phyloP scores from a whole-genome alignment of 2,329 filamentous ascomycete species.

The Diplodia seriata region DNA sequence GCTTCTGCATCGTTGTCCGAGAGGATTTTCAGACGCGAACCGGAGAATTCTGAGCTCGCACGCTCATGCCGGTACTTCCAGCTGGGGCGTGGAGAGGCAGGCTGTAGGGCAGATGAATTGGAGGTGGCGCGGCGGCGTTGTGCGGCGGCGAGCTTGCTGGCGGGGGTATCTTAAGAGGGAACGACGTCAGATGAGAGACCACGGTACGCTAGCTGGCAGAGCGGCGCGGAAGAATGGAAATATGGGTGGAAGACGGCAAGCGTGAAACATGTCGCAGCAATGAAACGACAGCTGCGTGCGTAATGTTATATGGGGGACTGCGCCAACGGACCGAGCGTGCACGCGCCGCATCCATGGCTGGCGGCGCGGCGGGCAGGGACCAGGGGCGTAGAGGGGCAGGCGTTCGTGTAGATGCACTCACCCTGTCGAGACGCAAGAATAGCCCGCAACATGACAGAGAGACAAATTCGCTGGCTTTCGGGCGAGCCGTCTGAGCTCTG shows the following conservation, averaged over 20 bases:
- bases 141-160: slow-evolving; percentile 42
- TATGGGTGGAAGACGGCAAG: slow-evolving; percentile 23
- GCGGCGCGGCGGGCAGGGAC: slow-evolving; percentile 18
- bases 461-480: slow-evolving; percentile 75
- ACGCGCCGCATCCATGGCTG: slow-evolving; percentile 20
- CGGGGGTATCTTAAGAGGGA: slow-evolving; percentile 27
- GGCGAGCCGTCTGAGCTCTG: slow-evolving; percentile 74
- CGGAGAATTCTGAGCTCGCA: slow-evolving; percentile 56
- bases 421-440: slow-evolving; percentile 73
- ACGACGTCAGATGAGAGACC: slow-evolving; percentile 26
- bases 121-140: slow-evolving; percentile 54
- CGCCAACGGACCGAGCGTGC: slow-evolving; percentile 29
- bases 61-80: slow-evolving; percentile 53
- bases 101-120: slow-evolving; percentile 53
- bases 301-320: slow-evolving; percentile 31
- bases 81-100: slow-evolving; percentile 49
- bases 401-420: slow-evolving; percentile 55
- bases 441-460: slow-evolving; percentile 76
- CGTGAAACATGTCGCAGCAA: slow-evolving; percentile 32
- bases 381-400: slow-evolving; percentile 10
- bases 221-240: slow-evolving; percentile 26
- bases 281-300: slow-evolving; percentile 31
- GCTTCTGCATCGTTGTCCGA: slow-evolving; percentile 38
- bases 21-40: slow-evolving; percentile 41
- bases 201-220: slow-evolving; percentile 13